Conservation (phyloP, 2,329 filamentous ascomycete genomes). For the Aspergillus unguis region DNA sequence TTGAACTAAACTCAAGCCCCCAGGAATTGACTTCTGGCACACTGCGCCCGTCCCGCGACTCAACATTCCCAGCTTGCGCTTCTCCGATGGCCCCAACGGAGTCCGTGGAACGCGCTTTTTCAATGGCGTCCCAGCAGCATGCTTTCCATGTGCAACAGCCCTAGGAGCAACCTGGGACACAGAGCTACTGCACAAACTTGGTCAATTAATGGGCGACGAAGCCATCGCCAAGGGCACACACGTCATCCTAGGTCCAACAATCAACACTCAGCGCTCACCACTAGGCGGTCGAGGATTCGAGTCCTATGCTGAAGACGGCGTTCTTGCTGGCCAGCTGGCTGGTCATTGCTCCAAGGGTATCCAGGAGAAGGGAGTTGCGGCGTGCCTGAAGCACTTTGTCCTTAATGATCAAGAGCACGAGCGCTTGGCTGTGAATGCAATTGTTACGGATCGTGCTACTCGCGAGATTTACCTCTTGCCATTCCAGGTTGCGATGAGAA, state of each 20-base stretch:
- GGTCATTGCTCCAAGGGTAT: slow-evolving; percentile 69
- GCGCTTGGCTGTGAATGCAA: slow-evolving; percentile 41
- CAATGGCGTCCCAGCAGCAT: slow-evolving; percentile 65
- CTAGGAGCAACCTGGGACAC: slow-evolving; percentile 77
- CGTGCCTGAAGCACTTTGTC: slow-evolving; percentile 68
- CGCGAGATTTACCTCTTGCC: slow-evolving; percentile 63
- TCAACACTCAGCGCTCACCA: slow-evolving; percentile 78
- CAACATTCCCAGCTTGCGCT: slow-evolving; percentile 62
- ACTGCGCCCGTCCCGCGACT: slow-evolving; percentile 62
- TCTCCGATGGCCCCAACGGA: slow-evolving; percentile 68
- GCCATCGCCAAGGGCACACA: slow-evolving; percentile 69
- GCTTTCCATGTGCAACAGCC: slow-evolving; percentile 76
- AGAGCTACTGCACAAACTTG: slow-evolving; percentile 65
- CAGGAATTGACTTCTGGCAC: slow-evolving; percentile 62
- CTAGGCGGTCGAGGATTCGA: slow-evolving; percentile 84
- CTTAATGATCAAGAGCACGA: slow-evolving; percentile 49
- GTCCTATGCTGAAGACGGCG: slow-evolving; percentile 79
- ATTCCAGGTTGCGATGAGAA: slow-evolving; percentile 59
- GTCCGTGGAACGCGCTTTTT: slow-evolving; percentile 67
- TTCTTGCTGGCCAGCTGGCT: slow-evolving; percentile 70
- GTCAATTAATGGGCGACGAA: slow-evolving; percentile 68
- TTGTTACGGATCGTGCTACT: slow-evolving; percentile 52
- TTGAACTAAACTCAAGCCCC: neutral
- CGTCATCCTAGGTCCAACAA: slow-evolving; percentile 71
- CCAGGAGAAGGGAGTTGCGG: slow-evolving; percentile 69